A percentile compares a stretch with the other conserved stretches of the same genome.
Conservation (phyloP, 169 alveolate genomes). For the Eimeria acervulina region DNA sequence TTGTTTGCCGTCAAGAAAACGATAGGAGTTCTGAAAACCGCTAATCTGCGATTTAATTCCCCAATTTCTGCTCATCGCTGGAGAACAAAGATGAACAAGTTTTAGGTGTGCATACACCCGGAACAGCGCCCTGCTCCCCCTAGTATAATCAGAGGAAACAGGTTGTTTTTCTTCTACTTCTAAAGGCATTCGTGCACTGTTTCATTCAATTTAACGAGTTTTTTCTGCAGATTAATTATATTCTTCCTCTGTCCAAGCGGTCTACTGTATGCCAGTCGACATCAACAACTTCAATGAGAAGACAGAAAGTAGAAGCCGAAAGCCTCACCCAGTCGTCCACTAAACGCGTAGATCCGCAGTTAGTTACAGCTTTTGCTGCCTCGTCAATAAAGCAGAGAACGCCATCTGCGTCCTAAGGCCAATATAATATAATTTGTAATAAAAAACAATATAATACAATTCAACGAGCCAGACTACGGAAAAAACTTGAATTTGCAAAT, state of each 20-base stretch:
- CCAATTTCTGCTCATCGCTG: neutral
- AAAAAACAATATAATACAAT: too few relatives aligned
- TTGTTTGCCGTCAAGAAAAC: neutral
- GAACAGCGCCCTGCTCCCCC: neutral
- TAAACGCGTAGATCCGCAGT: too few relatives aligned
- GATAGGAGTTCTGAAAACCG: neutral
- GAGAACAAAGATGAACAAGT: neutral
- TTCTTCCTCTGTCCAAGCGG: neutral
- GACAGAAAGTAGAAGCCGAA: neutral
- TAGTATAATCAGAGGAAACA: too few relatives aligned
- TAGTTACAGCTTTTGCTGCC: neutral
- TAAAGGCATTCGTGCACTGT: neutral
- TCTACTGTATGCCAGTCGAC: neutral
- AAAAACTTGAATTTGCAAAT: neutral
- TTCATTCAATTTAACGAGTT: neutral
- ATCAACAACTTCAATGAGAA: neutral
- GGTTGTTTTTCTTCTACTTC: neutral
- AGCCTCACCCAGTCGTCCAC: neutral
- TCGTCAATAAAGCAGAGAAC: neutral
- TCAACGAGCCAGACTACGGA: neutral
- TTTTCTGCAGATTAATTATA: neutral
- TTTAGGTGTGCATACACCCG: slow-evolving; percentile 4
- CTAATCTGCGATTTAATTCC: neutral
- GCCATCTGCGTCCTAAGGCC: neutral
- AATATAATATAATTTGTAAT: too few relatives aligned